Base-by-base conservation (phyloP, 768 basidiomycete species). In the Fibroporia radiculosa region DNA sequence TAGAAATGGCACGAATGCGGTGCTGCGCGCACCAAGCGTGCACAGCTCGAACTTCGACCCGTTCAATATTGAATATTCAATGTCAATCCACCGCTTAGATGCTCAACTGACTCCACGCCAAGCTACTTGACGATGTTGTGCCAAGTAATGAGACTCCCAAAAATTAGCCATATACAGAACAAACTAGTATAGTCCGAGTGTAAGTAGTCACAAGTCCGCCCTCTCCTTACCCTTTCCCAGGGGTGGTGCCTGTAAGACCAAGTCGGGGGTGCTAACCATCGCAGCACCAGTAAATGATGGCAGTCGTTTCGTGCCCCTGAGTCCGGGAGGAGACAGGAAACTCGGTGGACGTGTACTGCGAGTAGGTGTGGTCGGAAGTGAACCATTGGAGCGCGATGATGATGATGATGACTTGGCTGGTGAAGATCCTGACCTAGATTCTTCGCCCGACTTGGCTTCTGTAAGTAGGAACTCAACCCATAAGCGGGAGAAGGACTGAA, bases 391-490 rank as follows among this genome's bases (percentile, higher is more conserved):
- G 16, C 59, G 58, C 2, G 56, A 47, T n/a, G 61, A 59, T 11
- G 62, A 62, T 2, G 56, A 47, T n/a, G 61, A 59, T 11, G 62
- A 62, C 37, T 48, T 47, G 31, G 51, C 24, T 23, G 53, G 54
- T n/a, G 51, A 45, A 2, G 51, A 31, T 18, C 48, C 41, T 4
- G 53, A 40, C 13, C 39, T 25, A 13, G 58, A 55, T 54, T 50
- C 61, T 53, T 64, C 64, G 16, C 67, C 79, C 53, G 68, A 66
- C 32, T 75, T 71, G 0, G 93, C 84, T 68, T 99, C 95, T 19
- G 92, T 95, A 50, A 99, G 81, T 3, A 99, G 75, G 61, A 95
- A 99, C 63, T 99, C 96, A 37, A 99, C 95, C 84, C 93, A 99
- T 10, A 97, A 76, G 37, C 93, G 87, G 29, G 91, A 93, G 68